phyloP scores from a whole-genome alignment of 208 protist genomes.

The Naegleria lovaniensis region DNA sequence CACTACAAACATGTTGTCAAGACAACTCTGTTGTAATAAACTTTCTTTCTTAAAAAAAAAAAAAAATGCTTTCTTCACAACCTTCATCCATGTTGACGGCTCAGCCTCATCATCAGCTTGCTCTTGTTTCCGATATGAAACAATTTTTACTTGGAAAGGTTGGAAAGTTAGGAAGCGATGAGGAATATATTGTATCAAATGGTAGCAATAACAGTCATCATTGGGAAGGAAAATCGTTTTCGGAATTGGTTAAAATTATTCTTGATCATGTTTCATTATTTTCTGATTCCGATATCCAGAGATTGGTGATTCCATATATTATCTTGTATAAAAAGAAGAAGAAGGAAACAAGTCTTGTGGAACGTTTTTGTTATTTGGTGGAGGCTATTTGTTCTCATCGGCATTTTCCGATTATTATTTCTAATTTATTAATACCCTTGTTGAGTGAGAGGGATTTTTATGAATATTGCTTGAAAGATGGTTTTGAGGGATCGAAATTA shows the following conservation, averaged over 20 bases:
- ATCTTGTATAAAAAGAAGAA: not conserved
- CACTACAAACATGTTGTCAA: too few relatives aligned
- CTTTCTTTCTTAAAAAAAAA: too few relatives aligned
- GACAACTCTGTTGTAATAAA: too few relatives aligned
- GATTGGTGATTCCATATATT: not conserved
- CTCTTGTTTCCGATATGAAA: too few relatives aligned
- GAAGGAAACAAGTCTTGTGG: not conserved
- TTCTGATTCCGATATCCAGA: not conserved
- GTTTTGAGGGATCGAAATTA: not conserved
- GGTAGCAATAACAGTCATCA: not conserved
- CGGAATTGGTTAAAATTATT: not conserved
- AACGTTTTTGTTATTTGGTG: not conserved
- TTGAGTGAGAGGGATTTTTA: not conserved
- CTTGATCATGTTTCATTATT: not conserved
- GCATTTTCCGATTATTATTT: not conserved
- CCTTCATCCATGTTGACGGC: too few relatives aligned
- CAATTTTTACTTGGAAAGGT: too few relatives aligned
- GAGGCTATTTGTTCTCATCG: not conserved
- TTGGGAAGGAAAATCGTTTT: not conserved
- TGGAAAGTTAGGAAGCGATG: too few relatives aligned
- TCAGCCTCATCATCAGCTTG: too few relatives aligned
- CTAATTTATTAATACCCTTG: not conserved
- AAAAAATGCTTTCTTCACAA: too few relatives aligned
- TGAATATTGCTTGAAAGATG: not conserved
- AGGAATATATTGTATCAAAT: too few relatives aligned